Percentiles rank a stretch among this genome's conserved stretches.
phyloP scores from a whole-genome alignment of 2,329 filamentous ascomycete genomes.

The Zymoseptoria pseudotritici region DNA sequence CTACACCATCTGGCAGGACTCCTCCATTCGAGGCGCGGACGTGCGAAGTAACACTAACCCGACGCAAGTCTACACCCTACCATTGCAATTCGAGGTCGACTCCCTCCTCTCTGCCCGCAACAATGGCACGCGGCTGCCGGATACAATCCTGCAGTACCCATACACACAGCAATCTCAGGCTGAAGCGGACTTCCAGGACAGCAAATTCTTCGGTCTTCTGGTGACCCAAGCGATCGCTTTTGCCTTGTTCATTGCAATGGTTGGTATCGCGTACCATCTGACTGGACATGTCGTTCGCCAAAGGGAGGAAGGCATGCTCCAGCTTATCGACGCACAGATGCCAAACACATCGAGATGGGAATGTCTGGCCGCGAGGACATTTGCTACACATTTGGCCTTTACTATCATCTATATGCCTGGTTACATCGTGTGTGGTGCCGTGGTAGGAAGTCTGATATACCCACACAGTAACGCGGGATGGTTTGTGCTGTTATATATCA shows the following conservation, averaged over 20 bases:
- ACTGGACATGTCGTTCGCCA: constrained; percentile 78
- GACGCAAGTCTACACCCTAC: constrained; percentile 67
- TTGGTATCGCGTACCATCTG: constrained; percentile 76
- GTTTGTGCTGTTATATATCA: constrained; percentile 54
- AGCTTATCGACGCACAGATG: constrained; percentile 84
- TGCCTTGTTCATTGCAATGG: constrained; percentile 66
- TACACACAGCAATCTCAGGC: constrained; percentile 64
- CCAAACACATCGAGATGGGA: constrained; percentile 65
- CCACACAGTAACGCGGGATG: constrained; percentile 35
- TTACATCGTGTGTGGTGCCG: constrained; percentile 67
- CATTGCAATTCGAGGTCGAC: constrained; percentile 71
- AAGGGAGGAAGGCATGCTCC: constrained; percentile 78
- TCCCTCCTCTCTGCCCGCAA: constrained; percentile 55
- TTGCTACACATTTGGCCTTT: constrained; percentile 73
- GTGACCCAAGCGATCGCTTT: constrained; percentile 71
- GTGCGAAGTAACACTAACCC: constrained; percentile 62
- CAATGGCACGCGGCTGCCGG: constrained; percentile 35
- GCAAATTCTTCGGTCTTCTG: constrained; percentile 63
- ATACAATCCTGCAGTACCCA: constrained; percentile 53
- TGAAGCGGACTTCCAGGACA: constrained; percentile 58
- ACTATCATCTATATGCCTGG: constrained; percentile 69
- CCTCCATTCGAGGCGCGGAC: constrained; percentile 68
- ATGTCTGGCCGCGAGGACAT: constrained; percentile 63
- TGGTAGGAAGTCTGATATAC: constrained; percentile 54
- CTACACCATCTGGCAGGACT: constrained; percentile 56